Conservation (phyloP, 192 early-diverging fungal species). For the Allomyces macrogynus region DNA sequence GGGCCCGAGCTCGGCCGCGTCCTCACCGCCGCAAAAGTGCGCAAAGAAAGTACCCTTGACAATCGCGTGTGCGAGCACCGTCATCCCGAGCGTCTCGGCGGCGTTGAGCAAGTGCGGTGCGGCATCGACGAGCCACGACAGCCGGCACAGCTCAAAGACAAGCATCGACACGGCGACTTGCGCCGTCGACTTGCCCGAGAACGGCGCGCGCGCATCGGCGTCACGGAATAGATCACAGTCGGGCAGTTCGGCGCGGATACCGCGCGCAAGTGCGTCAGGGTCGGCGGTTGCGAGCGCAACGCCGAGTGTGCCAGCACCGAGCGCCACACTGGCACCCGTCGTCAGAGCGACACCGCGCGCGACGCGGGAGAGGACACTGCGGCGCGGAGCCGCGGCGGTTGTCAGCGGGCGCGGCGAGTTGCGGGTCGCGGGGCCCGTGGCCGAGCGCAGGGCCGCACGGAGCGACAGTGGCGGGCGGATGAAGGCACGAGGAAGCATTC, state of each 20-base stretch:
- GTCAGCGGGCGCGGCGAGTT: no score
- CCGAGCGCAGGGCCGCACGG: no score
- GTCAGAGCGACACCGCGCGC: neutral
- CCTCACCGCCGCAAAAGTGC: slow-evolving; percentile 53
- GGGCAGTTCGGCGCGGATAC: neutral
- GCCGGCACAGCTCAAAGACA: neutral
- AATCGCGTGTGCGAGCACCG: neutral
- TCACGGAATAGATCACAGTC: neutral
- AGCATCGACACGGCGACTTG: neutral
- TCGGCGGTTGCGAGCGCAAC: neutral
- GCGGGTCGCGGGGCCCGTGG: no score
- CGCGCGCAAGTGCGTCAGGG: neutral
- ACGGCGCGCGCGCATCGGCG: neutral
- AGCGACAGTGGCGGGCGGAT: no score
- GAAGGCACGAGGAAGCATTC: no score
- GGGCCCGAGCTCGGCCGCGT: slow-evolving; percentile 56
- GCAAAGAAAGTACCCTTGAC: slow-evolving; percentile 1
- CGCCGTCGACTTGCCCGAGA: neutral
- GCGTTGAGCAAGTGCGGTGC: neutral
- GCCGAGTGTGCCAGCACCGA: neutral
- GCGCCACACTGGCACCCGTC: neutral
- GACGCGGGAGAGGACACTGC: neutral
- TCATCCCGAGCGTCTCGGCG: neutral
- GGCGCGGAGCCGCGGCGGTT: neutral
- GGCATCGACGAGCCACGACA: neutral